Percentiles rank a stretch among this genome's conserved stretches.
phyloP scores from a whole-genome alignment of 371 early-diverging fungal genomes.

The Saksenaea vasiformis region DNA sequence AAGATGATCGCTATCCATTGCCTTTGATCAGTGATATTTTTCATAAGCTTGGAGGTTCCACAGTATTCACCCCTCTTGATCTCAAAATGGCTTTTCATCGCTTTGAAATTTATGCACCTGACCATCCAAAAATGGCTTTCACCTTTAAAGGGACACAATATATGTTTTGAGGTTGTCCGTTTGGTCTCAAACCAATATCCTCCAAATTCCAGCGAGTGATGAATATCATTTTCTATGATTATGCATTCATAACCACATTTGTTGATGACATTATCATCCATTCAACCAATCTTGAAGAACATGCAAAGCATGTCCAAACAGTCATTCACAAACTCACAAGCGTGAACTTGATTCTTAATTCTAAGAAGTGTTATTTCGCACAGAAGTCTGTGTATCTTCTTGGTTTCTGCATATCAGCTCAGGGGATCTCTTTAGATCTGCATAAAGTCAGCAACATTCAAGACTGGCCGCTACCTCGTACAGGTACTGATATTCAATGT shows the following conservation, averaged over 20 bases:
- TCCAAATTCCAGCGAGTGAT: slow-evolving; percentile 23
- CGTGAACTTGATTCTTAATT: slow-evolving; percentile 13
- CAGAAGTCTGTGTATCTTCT: background rate
- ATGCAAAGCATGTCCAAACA: slow-evolving; percentile 7
- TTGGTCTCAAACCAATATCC: slow-evolving; percentile 28
- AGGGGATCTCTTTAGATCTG: slow-evolving; percentile 14
- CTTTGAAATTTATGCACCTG: slow-evolving; percentile 20
- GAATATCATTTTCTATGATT: background rate
- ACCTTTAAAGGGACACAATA: slow-evolving; percentile 22
- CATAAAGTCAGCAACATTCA: slow-evolving; percentile 4
- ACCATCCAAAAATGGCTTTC: slow-evolving; percentile 18
- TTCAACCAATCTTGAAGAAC: background rate
- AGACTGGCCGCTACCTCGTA: slow-evolving; percentile 5
- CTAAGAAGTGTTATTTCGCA: slow-evolving; percentile 13
- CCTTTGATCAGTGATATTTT: slow-evolving; percentile 27
- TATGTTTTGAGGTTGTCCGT: slow-evolving; percentile 21
- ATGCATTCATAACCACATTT: background rate
- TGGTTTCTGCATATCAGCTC: slow-evolving; percentile 2
- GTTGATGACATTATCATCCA: slow-evolving; percentile 16
- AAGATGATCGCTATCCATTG: slow-evolving; percentile 22
- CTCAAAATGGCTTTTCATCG: slow-evolving; percentile 28
- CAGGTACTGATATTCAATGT: slow-evolving; percentile 14
- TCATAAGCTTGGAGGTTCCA: slow-evolving; percentile 9
- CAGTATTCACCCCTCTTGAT: slow-evolving; percentile 24
- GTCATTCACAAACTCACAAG: slow-evolving; percentile 11